Evolutionary conservation across 192 early-diverging fungal genomes (phyloP).

Genomic region (Linnemannia zychae): DNA sequence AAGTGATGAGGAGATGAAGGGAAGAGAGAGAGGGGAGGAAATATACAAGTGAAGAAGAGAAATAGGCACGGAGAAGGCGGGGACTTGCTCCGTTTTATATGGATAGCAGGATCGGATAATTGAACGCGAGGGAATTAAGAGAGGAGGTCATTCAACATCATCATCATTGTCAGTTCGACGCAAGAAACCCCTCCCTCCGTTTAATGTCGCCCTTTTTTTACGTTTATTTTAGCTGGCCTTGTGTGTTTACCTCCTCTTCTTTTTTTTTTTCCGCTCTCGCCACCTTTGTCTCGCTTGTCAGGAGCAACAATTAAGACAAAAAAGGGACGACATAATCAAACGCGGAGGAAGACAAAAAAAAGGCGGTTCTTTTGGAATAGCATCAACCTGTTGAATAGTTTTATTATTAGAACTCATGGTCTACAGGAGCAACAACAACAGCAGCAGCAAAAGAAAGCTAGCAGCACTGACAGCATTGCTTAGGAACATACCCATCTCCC

Average conservation of each 20-base stretch:
- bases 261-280: background rate
- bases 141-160: background rate
- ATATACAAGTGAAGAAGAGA: background rate
- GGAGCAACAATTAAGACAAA: background rate
- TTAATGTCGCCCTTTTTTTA: background rate
- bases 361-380: background rate
- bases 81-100: background rate
- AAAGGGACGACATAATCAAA: background rate
- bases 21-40: background rate
- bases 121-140: background rate
- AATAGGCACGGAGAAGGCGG: background rate
- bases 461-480: too few species aligned
- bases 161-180: background rate
- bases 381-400: too few species aligned
- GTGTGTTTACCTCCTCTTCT: too few species aligned
- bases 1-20: background rate
- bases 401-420: too few species aligned
- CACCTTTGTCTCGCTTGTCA: background rate
- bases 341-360: background rate
- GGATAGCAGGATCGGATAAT: background rate
- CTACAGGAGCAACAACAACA: too few species aligned
- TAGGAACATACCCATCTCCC: too few species aligned
- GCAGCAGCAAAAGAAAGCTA: too few species aligned
- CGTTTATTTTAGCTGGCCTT: background rate
- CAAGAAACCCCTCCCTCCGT: background rate